Evolutionary conservation across 768 basidiomycete genomes (phyloP), one percentile per base, ranked within the genome.

Genomic region (Collybiopsis luxurians): DNA sequence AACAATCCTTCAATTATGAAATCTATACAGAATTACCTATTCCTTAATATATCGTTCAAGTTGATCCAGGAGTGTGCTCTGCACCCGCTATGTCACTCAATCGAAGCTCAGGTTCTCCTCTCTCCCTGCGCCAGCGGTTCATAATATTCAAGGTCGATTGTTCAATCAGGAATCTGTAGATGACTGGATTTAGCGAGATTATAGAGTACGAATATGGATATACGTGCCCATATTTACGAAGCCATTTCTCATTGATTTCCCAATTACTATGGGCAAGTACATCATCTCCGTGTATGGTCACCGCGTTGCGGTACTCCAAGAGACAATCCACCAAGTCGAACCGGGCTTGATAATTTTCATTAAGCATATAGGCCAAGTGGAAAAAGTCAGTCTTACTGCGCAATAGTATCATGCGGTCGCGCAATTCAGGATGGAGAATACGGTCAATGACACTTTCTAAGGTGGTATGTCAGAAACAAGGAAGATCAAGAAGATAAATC

Each of bases 361-460:
- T n/a, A n/a, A n/a, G n/a, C n/a, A n/a, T n/a, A n/a, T n/a, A n/a
- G n/a, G n/a, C n/a, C n/a, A n/a, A n/a, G n/a, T n/a, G n/a, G 43
- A 12, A 47, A n/a, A 27, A 48, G 26, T 69, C 77, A 19, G 12
- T 24, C 50, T 51, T 67, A 88, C 94, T 89, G 76, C 92, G 81
- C 31, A 93, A 73, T 17, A 96, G 76, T 63, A 98, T 97, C 80
- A 96, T 89, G 31, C 92, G 82, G 64, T 97, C 95, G 34, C 95
- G 83, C 55, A 98, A 75, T 63, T 93, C 90, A 46, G 95, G 90
- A 71, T 95, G 91, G 57, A 92, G 79, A 46, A 97, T 86, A 44
- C 86, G 84, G 69, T 97, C 95, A 63, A 97, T 92, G n/a, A 89
- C 80, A 62, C 91, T 89, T 68, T 95, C 95, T 94, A 65, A 11